phyloP scores from a whole-genome alignment of 2,329 filamentous ascomycete genomes.

The Colletotrichum viniferum region DNA sequence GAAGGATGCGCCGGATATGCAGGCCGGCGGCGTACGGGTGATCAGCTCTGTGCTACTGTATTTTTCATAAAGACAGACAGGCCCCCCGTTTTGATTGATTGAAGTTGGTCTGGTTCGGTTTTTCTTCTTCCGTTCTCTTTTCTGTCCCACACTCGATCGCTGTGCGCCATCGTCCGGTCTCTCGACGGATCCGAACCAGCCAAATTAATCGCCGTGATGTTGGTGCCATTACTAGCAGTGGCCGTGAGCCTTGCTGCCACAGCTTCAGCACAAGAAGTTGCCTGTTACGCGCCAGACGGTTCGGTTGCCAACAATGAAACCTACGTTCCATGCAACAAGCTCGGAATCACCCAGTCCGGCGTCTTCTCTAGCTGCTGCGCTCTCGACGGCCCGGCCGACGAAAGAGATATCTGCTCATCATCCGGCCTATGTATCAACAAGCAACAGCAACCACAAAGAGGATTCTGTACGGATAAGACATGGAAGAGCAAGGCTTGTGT shows the following conservation, averaged over 20 bases:
- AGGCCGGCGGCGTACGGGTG: background rate
- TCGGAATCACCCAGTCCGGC: constrained; percentile 31
- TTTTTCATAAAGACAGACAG: background rate
- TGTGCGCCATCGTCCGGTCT: background rate
- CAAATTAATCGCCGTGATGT: background rate
- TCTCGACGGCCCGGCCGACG: constrained; percentile 26
- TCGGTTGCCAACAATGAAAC: constrained; percentile 28
- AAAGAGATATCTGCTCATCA: constrained; percentile 31
- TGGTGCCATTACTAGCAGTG: background rate
- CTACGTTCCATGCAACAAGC: constrained; percentile 36
- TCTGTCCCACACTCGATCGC: background rate
- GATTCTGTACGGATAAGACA: constrained; percentile 33
- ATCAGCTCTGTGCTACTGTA: background rate
- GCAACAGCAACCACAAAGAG: constrained; percentile 26
- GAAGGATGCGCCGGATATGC: background rate
- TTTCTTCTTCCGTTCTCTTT: background rate
- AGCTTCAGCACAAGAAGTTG: background rate
- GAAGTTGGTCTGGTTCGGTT: background rate
- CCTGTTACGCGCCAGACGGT: constrained; percentile 34
- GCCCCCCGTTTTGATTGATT: background rate
- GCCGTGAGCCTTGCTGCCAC: background rate
- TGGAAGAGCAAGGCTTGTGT: constrained; percentile 35
- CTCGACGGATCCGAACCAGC: background rate
- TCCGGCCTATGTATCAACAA: constrained; percentile 31
- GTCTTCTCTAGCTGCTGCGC: constrained; percentile 34